Evolutionary conservation across 306 rosid species (phyloP).

Genomic region (Quercus cerris): DNA sequence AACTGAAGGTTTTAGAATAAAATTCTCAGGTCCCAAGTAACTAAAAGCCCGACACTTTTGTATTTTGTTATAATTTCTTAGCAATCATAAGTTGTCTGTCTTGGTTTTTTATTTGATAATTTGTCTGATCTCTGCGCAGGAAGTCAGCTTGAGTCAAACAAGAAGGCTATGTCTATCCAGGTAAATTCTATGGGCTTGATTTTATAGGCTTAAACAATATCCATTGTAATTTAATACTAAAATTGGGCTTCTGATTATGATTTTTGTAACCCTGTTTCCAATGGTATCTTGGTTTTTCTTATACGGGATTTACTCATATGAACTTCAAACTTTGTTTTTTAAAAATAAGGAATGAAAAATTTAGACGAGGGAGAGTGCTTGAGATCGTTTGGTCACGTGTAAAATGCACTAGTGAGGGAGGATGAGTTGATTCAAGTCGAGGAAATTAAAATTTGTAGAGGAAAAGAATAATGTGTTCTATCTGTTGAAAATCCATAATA

Average conservation of each 20-base stretch:
- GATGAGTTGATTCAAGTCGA: too few relatives aligned
- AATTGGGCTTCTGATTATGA: neutral
- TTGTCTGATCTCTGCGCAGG: constrained; percentile 17
- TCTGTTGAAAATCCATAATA: too few relatives aligned
- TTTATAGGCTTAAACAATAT: neutral
- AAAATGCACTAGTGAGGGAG: too few relatives aligned
- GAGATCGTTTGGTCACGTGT: too few relatives aligned
- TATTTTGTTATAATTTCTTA: neutral
- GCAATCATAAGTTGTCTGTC: neutral
- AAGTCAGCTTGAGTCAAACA: constrained; percentile 54
- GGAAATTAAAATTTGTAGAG: too few relatives aligned
- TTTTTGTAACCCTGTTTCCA: too few relatives aligned
- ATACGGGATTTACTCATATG: too few relatives aligned
- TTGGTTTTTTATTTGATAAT: neutral
- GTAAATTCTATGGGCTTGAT: constrained; percentile 1
- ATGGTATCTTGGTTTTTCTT: too few relatives aligned
- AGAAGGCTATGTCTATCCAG: constrained; percentile 51
- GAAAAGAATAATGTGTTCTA: too few relatives aligned
- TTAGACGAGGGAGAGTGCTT: too few relatives aligned
- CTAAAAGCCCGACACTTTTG: neutral
- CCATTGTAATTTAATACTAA: neutral
- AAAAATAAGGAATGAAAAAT: too few relatives aligned
- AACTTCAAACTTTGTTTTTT: too few relatives aligned
- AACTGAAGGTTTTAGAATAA: neutral
- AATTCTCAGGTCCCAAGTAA: neutral